Base-by-base conservation (phyloP, 192 early-diverging fungal genomes). In the Coemansia reversa region DNA sequence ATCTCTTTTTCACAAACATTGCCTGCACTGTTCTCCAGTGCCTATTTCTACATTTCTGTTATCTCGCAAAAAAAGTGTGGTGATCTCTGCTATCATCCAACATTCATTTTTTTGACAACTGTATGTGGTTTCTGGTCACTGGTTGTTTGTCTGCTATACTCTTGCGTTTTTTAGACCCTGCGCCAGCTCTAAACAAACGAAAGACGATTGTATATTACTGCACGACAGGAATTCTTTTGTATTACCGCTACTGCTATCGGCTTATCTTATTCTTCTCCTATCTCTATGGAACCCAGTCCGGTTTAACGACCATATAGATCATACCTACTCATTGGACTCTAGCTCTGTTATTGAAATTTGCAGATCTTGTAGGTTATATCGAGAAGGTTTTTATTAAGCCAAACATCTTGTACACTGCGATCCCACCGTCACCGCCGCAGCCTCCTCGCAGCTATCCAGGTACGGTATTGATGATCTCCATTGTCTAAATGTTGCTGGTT, bases 301-400 rank as follows among this genome's bases (percentile, higher is more conserved):
- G 39, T 14, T 16, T 12, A 45, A 45, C 16, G 16, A 4, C 39
- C 14, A 45, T 5, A 16, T 45, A 45, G 3, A 45, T 45, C 39
- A 45, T 16, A 45, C 14, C 39, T 45, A 45, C 39, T 45, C 16
- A 45, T 16, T 3, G 3, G 16, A 9, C 3, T 16, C 39, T 5
- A 52, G 51, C 51, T 27, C 51, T 52, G 51, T 25, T 25, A 16
- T 27, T 11, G 23, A 25, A 25, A 27, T 5, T 11, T 20, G 5
- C 51, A 25, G 22, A 4, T 48, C 24, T 32, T 60, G 62, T 78
- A 78, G 75, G 65, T 14, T 72, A 61, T 55, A 67, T 78, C 19
- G 45, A 78, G 52, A 52, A 78, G 22, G 55, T 78, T 25, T 78
- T 66, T 69, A 78, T 72, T 16, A 53, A 27, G 35, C 75, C 75